Base-by-base conservation (phyloP, 768 basidiomycete species). In the Pleurotus platypus region DNA sequence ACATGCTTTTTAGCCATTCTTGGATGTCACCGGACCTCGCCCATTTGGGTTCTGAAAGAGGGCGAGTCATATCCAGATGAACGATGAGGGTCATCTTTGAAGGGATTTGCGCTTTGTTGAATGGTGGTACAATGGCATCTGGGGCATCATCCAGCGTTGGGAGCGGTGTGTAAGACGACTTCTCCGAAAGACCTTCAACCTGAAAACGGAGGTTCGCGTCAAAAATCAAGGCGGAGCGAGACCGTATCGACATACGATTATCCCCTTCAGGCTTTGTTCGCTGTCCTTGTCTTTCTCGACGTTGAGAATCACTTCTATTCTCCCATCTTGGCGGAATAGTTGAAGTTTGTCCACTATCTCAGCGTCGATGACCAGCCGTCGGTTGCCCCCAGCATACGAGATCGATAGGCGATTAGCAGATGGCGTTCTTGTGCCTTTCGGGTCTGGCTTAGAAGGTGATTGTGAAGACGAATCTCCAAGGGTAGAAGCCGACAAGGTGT, bases 31-130 rank as follows among this genome's bases (percentile, higher is more conserved):
- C 96, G 6, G 89, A 88, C 70, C 94, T 92, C 38, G 94, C 93
- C 97, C 96, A 99, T 69, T 93, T 90, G 5, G 97, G 94, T 69
- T 98, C 94, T 13, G 94, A 94, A 35, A 98, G 73, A 0, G 97
- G 97, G 57, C 90, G 85, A 30, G 82, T 84, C 57, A 83, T 90
- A 70, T 99, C 96, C 60, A 98, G 81, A 72, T 93, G 81, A 20
- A 90, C 86, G 8, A 82, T 65, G 46, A 97, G 74, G n/a, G 80
- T 83, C 16, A 90, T 66, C 26, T 80, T 80, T 20, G 78, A 71
- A 24, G 89, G 84, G 16, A 80, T 68, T 20, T 72, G 49, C 6
- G 74, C 74, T 64, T 81, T 83, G 49, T 78, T 76, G 63, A 94
- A 89, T 11, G 89, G 85, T 8, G 94, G 92, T 16, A 94, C 75